Evolutionary conservation across 768 basidiomycete species (phyloP).

Genomic region (Kwoniella sp.): DNA sequence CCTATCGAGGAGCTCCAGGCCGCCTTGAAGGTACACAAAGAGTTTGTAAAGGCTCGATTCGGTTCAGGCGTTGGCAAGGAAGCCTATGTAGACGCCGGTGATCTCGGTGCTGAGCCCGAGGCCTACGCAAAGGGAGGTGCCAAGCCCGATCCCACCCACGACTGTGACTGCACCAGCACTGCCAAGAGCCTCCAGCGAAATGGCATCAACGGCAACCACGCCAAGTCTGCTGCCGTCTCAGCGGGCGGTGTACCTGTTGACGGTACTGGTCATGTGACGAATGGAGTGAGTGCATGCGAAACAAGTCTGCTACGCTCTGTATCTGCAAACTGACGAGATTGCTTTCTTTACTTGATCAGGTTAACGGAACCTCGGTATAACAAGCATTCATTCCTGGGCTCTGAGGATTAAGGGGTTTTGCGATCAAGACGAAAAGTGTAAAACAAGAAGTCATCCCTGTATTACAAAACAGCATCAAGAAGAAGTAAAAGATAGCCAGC

Average conservation of each 20-base stretch:
- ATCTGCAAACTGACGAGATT: background rate
- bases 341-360: background rate
- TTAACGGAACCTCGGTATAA: slow-evolving; percentile 10
- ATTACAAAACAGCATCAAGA: background rate
- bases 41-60: slow-evolving; percentile 48
- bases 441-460: slow-evolving; percentile 2
- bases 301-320: background rate
- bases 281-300: slow-evolving; percentile 31
- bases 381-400: background rate
- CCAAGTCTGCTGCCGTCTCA: slow-evolving; percentile 41
- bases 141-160: slow-evolving; percentile 15
- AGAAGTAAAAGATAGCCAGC: background rate
- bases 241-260: slow-evolving; percentile 49
- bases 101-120: slow-evolving; percentile 55
- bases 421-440: slow-evolving; percentile 1
- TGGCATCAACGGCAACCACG: slow-evolving; percentile 34
- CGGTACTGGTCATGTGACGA: slow-evolving; percentile 38
- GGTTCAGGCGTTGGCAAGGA: slow-evolving; percentile 53
- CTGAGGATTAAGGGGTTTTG: background rate
- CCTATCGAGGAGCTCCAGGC: slow-evolving; percentile 51
- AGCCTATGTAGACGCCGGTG: slow-evolving; percentile 57
- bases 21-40: slow-evolving; percentile 55
- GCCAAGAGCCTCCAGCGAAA: slow-evolving; percentile 44
- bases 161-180: slow-evolving; percentile 24
- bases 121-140: slow-evolving; percentile 33